Percentiles rank a stretch among this genome's conserved stretches.
Evolutionary conservation across 2,329 filamentous ascomycete species (phyloP).

Genomic region (Coniochaeta prunicola): DNA sequence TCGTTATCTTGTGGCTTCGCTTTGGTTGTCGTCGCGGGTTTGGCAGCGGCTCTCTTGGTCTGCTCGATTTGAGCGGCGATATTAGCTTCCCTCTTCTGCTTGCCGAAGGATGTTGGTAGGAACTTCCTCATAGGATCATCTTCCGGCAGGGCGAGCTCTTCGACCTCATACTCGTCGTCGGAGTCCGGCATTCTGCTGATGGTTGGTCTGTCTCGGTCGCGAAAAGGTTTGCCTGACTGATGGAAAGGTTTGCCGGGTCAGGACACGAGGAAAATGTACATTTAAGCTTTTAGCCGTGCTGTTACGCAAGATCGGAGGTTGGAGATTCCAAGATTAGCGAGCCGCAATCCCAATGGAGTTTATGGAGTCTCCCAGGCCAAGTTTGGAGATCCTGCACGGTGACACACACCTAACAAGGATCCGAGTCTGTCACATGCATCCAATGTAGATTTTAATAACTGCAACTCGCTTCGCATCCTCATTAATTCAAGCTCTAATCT

Average conservation of each 20-base stretch:
- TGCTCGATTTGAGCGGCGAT: constrained; percentile 74
- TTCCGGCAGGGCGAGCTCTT: constrained; percentile 43
- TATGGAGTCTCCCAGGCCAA: background rate
- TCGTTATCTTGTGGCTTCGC: constrained; percentile 33
- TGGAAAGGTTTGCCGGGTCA: background rate
- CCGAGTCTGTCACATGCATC: background rate
- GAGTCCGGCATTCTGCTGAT: constrained; percentile 43
- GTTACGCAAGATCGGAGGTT: background rate
- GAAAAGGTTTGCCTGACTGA: background rate
- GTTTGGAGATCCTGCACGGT: background rate
- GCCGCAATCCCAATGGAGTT: background rate
- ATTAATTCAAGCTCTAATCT: background rate
- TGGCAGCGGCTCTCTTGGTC: constrained; percentile 54
- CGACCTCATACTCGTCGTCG: constrained; percentile 48
- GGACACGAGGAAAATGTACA: background rate
- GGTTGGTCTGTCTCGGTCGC: background rate
- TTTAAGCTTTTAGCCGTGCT: background rate
- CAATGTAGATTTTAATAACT: background rate
- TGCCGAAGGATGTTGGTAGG: constrained; percentile 78
- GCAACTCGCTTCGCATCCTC: background rate
- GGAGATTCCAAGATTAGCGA: background rate
- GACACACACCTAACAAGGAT: background rate
- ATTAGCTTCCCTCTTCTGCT: constrained; percentile 66
- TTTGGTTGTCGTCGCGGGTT: constrained; percentile 19
- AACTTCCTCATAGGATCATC: constrained; percentile 71